Evolutionary conservation across 768 basidiomycete species (phyloP).

Genomic region (Hericium erinaceus): DNA sequence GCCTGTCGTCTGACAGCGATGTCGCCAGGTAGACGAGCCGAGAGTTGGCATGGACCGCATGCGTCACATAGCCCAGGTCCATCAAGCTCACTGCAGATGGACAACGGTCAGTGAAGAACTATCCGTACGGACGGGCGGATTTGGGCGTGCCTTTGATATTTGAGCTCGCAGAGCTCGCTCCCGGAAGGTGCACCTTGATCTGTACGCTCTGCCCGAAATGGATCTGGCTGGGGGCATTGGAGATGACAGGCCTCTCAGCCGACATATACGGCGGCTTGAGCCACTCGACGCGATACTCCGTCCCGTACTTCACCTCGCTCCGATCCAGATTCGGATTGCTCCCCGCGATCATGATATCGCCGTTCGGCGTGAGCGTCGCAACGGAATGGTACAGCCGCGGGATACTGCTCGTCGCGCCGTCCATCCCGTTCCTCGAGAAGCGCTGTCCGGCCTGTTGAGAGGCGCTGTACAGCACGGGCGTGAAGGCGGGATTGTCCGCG

Average conservation of each 20-base stretch:
- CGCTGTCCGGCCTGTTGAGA: slow-evolving; percentile 41
- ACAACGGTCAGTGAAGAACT: not conserved
- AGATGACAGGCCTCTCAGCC: slow-evolving; percentile 41
- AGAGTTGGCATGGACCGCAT: slow-evolving; percentile 65
- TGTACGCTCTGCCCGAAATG: slow-evolving; percentile 36
- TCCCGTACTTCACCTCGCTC: slow-evolving; percentile 62
- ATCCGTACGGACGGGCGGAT: not conserved
- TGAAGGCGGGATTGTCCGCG: slow-evolving; percentile 62
- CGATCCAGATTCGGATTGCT: slow-evolving; percentile 80
- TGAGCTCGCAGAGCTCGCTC: slow-evolving; percentile 23
- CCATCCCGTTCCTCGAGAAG: slow-evolving; percentile 48
- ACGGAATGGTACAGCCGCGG: slow-evolving; percentile 79
- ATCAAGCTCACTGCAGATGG: slow-evolving; percentile 52
- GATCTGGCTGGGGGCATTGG: slow-evolving; percentile 25
- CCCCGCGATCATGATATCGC: slow-evolving; percentile 69
- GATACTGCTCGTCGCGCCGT: slow-evolving; percentile 45
- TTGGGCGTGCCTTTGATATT: slow-evolving; percentile 41
- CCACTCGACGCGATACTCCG: slow-evolving; percentile 86
- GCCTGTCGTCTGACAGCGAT: slow-evolving; percentile 32
- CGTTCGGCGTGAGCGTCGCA: slow-evolving; percentile 66
- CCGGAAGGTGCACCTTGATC: slow-evolving; percentile 35
- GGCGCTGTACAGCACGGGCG: slow-evolving; percentile 65
- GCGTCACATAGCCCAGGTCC: slow-evolving; percentile 79
- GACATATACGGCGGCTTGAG: slow-evolving; percentile 77
- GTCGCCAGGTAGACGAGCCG: slow-evolving; percentile 61